These are phyloP conservation scores for Tricholoma bakamatsutake DNA, from an alignment of 768 basidiomycete genomes.

Conservation along the genomic window DNA sequence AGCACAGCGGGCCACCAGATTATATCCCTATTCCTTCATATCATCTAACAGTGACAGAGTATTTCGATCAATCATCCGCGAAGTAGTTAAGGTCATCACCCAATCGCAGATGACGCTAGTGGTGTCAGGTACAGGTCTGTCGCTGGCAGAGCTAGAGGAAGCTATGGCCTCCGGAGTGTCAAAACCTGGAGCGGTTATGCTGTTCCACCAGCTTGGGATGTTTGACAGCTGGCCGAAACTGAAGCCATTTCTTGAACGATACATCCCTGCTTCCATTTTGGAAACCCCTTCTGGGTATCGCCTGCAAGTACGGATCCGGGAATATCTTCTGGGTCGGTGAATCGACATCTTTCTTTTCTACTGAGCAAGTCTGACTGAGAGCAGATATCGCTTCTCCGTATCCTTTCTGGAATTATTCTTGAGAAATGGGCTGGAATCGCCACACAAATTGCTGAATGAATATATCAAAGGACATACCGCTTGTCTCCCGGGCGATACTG, in stretches of 20 bases:
- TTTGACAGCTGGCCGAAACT: not conserved
- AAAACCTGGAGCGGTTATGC: not conserved
- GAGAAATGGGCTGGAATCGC: not conserved
- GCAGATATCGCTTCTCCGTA: not conserved
- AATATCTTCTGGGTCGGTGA: not conserved
- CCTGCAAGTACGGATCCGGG: not conserved
- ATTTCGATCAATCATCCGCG: not conserved
- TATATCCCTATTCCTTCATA: not conserved
- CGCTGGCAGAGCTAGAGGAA: not conserved
- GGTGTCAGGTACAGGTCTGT: not conserved
- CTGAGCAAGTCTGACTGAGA: not conserved
- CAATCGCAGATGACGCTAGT: not conserved
- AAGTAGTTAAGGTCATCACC: not conserved
- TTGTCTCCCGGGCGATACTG: not conserved
- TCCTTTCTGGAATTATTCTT: not conserved
- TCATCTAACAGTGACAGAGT: not conserved
- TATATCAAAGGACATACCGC: not conserved
- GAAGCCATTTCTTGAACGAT: not conserved
- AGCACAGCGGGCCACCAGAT: not conserved
- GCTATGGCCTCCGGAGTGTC: not conserved
- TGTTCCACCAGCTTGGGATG: not conserved
- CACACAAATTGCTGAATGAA: not conserved
- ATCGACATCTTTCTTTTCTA: not conserved
- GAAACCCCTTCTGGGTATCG: not conserved
- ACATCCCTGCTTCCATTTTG: not conserved